Evolutionary conservation across 2,329 filamentous ascomycete species (phyloP).

Genomic region (Arthrobotrys megalospora): DNA sequence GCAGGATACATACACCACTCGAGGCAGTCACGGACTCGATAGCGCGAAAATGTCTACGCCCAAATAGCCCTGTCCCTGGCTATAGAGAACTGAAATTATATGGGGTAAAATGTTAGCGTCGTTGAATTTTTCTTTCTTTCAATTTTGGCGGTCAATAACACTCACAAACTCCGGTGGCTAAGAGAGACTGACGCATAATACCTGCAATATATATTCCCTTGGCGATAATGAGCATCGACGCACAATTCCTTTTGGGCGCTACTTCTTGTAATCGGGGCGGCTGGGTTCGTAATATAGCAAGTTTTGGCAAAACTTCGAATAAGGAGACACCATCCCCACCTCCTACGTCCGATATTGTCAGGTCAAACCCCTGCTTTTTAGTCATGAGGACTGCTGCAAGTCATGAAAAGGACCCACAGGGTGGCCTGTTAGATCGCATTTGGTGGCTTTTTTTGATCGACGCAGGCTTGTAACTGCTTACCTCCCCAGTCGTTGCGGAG

Average conservation of each 20-base stretch:
- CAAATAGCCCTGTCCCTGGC: constrained; percentile 43
- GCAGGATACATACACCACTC: constrained; percentile 20
- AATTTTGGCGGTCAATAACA: background rate
- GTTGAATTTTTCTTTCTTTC: constrained; percentile 2
- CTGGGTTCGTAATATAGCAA: constrained; percentile 22
- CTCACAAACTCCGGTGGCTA: constrained; percentile 51
- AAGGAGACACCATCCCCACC: constrained; percentile 47
- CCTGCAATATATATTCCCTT: constrained; percentile 33
- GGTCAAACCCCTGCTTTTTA: constrained; percentile 41
- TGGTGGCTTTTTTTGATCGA: constrained; percentile 61
- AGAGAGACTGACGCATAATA: constrained; percentile 36
- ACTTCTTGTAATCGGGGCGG: background rate
- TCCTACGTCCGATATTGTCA: constrained; percentile 56
- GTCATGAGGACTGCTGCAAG: constrained; percentile 61
- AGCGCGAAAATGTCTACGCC: constrained; percentile 14
- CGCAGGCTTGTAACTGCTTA: constrained; percentile 49
- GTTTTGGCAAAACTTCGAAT: constrained; percentile 26
- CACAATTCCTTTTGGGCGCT: constrained; percentile 10
- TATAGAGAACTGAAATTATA: constrained; percentile 49
- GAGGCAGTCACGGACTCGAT: constrained; percentile 26
- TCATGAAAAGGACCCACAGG: constrained; percentile 52
- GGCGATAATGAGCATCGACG: constrained; percentile 38
- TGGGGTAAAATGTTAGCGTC: constrained; percentile 47
- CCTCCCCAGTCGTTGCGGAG: constrained; percentile 51
- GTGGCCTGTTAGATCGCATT: constrained; percentile 53